phyloP scores from a whole-genome alignment of 768 basidiomycete genomes.

The Tubosaeta sp. region DNA sequence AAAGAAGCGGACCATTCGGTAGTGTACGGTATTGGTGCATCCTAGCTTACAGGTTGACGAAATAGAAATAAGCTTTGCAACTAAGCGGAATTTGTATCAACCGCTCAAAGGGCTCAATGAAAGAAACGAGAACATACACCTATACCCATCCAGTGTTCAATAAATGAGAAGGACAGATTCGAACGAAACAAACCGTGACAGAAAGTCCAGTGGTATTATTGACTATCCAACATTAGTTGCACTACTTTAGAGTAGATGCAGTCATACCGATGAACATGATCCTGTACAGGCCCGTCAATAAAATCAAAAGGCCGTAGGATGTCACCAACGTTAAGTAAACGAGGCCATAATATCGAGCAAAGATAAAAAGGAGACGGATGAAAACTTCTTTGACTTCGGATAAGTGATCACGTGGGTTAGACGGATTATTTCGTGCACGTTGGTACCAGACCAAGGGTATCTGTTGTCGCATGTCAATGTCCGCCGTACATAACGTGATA shows the following conservation, averaged over 20 bases:
- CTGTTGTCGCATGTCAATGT: neutral
- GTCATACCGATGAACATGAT: conserved; percentile 14
- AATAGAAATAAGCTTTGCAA: conserved; percentile 22
- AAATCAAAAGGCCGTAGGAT: neutral
- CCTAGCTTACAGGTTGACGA: conserved; percentile 14
- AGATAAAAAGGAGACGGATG: conserved; percentile 16
- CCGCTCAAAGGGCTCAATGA: neutral
- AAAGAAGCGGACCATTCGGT: neutral
- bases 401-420: neutral
- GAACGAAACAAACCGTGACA: conserved; percentile 7
- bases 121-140: conserved; percentile 13
- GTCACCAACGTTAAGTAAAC: conserved; percentile 17
- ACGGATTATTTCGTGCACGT: neutral
- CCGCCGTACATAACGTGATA: neutral
- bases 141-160: neutral
- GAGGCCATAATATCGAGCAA: conserved; percentile 24
- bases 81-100: neutral
- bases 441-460: conserved; percentile 16
- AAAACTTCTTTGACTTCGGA: conserved; percentile 5
- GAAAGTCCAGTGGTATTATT: conserved; percentile 21
- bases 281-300: conserved; percentile 5
- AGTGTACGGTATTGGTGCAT: neutral
- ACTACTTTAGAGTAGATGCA: neutral
- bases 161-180: neutral
- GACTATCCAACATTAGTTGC: conserved; percentile 7